Evolutionary conservation across 179 eudicot genomes (phyloP), one percentile per base, ranked within the genome.

Genomic region (Patellifolia procumbens): DNA sequence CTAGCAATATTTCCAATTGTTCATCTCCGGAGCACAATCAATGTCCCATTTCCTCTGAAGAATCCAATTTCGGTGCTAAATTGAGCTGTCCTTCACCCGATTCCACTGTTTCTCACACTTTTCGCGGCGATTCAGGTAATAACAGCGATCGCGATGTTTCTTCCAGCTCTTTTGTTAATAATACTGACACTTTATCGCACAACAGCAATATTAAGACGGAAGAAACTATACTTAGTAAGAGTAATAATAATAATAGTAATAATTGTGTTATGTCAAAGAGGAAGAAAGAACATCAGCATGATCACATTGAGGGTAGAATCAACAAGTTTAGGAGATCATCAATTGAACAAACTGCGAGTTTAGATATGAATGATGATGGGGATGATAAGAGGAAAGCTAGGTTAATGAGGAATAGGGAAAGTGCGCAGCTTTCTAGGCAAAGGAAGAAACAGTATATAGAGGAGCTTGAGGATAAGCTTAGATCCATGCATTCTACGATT

Each of bases 381-480:
- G 97, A 94, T 4, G 94, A 94, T 39, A 92, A 86, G 77, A 83
- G 72, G 84, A 89, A 78, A 70, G 92, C 93, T 13, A 92, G 98
- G 83, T 79, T 94, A 80, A 88, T 89, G 83, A 94, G 97, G 84
- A 94, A 94, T 71, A 77, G 98, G 1, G 98, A 94, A 65, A 94
- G 98, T 45, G 98, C 98, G 0, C 98, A 94, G 68, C 87, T 94
- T 35, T 92, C 97, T 11, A 79, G 98, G 77, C 96, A 92, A 80
- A 91, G 97, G 84, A 94, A 94, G 87, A 94, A 94, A 76, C 94
- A 92, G 72, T 88, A 94, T 71, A 88, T 92, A 0, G 97, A 91
- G 81, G 98, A 91, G 83, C 86, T 94, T 17, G 97, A 94, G 89
- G 97, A 91, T 78, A 94, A 94, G 85, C 94, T 94, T 52, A 88